Percentiles rank a stretch among this genome's conserved stretches.
These are phyloP conservation scores for Aphanomyces astaci DNA, from an alignment of 352 stramenopile genomes.

Conservation along the genomic window DNA sequence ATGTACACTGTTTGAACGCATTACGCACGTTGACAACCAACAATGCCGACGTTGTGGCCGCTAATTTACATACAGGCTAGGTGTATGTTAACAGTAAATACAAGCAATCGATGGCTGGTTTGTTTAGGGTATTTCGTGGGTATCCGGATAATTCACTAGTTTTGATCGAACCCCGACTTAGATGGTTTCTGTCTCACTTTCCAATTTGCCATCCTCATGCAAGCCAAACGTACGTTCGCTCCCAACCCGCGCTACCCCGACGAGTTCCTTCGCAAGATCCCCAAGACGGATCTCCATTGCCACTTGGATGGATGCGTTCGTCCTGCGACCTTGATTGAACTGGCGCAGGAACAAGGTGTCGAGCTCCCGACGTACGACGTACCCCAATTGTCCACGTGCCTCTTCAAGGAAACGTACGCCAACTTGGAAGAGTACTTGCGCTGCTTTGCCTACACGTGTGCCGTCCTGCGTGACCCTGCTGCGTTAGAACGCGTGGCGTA, in stretches of 20 bases:
- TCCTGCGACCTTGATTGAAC: slow-evolving; percentile 71
- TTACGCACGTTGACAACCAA: too few relatives aligned
- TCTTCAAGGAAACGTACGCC: slow-evolving; percentile 79
- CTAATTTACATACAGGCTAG: too few relatives aligned
- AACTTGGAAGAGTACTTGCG: slow-evolving; percentile 78
- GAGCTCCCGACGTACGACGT: slow-evolving; percentile 70
- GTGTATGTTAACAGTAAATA: too few relatives aligned
- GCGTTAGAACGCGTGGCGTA: slow-evolving; percentile 81
- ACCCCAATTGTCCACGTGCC: slow-evolving; percentile 38
- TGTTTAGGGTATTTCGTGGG: background rate
- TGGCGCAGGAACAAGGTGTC: slow-evolving; percentile 63
- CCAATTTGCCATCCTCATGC: slow-evolving; percentile 7
- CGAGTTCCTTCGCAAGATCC: slow-evolving; percentile 59
- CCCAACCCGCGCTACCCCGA: slow-evolving; percentile 52
- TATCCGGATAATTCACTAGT: too few relatives aligned
- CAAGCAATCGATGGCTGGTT: too few relatives aligned
- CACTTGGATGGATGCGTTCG: slow-evolving; percentile 81
- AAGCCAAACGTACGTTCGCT: slow-evolving; percentile 35
- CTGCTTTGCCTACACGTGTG: slow-evolving; percentile 70
- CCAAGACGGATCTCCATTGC: slow-evolving; percentile 82
- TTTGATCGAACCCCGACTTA: too few relatives aligned
- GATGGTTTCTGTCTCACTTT: background rate
- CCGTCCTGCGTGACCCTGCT: slow-evolving; percentile 46
- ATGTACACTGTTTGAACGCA: too few relatives aligned
- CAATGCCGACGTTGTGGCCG: too few relatives aligned